Evolutionary conservation across 768 basidiomycete genomes (phyloP).

Genomic region (Candolleomyces eurysporus): DNA sequence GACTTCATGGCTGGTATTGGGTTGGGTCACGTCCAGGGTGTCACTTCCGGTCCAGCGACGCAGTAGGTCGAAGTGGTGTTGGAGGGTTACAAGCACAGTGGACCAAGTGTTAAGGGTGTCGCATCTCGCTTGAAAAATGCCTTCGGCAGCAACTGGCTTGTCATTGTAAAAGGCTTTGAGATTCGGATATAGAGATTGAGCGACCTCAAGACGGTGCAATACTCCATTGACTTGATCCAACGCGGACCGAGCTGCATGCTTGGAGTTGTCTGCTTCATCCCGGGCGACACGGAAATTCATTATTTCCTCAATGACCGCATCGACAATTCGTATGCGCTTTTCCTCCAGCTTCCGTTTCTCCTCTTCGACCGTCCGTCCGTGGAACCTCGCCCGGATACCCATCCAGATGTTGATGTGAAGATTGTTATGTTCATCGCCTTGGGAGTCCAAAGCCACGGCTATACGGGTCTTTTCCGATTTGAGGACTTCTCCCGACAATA

Average conservation of each 20-base stretch:
- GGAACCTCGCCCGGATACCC: conserved; percentile 83
- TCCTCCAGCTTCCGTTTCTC: conserved; percentile 83
- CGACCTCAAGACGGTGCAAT: conserved; percentile 74
- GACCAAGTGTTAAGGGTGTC: conserved; percentile 93
- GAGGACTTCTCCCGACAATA: conserved; percentile 90
- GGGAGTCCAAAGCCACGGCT: conserved; percentile 70
- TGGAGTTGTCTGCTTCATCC: conserved; percentile 30
- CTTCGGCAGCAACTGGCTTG: conserved; percentile 65
- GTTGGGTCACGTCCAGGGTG: conserved; percentile 83
- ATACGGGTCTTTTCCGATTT: conserved; percentile 94
- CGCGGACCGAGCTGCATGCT: conserved; percentile 40
- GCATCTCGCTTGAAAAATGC: conserved; percentile 73
- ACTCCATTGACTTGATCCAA: conserved; percentile 62
- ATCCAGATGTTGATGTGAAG: conserved; percentile 79
- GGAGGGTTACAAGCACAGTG: conserved; percentile 83
- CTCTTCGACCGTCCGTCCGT: conserved; percentile 76
- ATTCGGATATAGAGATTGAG: conserved; percentile 85
- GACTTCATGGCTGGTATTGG: conserved; percentile 64
- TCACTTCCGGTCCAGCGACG: conserved; percentile 95
- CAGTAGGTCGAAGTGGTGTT: conserved; percentile 74
- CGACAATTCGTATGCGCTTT: conserved; percentile 75
- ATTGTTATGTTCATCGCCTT: conserved; percentile 67
- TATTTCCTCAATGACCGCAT: conserved; percentile 82
- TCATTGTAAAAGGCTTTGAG: conserved; percentile 78
- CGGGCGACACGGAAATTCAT: conserved; percentile 64